Base-by-base conservation (phyloP, 2,329 filamentous ascomycete genomes). In the Ceratocystis papillata region DNA sequence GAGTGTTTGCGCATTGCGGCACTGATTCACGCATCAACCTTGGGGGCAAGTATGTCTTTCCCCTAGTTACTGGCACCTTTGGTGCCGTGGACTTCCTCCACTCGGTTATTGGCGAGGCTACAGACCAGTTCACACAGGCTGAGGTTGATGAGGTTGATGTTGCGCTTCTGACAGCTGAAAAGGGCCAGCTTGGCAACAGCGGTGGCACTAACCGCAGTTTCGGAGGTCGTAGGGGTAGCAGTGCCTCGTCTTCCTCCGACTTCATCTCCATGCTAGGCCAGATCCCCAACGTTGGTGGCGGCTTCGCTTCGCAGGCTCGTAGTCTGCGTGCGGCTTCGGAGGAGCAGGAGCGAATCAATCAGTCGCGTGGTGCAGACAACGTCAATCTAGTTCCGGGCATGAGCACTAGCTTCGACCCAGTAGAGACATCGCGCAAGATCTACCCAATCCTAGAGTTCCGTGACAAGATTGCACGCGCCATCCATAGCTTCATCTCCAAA, bases 361-460 rank as follows among this genome's bases (percentile, higher is more conserved):
- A 74, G 61, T 57, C 53, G 17, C 75, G 75, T 15, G 72, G 44
- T 12, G 64, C 55, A 7, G 63, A 41, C 74, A 85, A 81, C 70
- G 72, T 71, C 28, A 85, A 85, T 69, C 76, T 84, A 15, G 83
- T 91, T 8, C 88, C 87, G 22, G 90, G 88, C 5, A 89, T 92
- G 80, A 87, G 84, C 71, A 79, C 84, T 15, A 79, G 82, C 72
- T 89, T 95, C 68, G 92, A 96, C 72, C 87, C 89, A 0, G 83
- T 89, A 70, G 86, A 90, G 75, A 87, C 87, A 0, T 82, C 87
- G 15, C 79, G 81, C 48, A 86, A 95, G 76, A 96, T 99, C 70
- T 97, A 97, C 72, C 94, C 94, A 0, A 96, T 99, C 68, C 82
- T 99, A 0, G 83, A 89, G 68, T 99, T 97, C 79, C 84, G 93